phyloP scores from a whole-genome alignment of 345 rosid species.

The Pugionium cornutum region DNA sequence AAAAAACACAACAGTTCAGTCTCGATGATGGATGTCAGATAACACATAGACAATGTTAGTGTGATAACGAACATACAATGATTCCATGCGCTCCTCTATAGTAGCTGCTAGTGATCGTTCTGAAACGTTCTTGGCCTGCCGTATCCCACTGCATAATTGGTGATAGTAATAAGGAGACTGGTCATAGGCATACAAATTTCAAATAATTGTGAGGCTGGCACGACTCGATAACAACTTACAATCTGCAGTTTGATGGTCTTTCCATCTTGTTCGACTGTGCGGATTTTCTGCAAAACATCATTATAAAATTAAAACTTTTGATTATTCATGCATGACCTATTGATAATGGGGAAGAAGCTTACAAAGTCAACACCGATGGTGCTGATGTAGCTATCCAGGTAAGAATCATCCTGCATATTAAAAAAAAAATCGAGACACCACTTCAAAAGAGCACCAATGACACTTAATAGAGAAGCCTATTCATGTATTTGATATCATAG shows the following conservation, averaged over 20 bases:
- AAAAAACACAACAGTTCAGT: slow-evolving; percentile 1
- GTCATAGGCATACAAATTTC: not conserved
- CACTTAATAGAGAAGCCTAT: not conserved
- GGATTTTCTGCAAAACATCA: slow-evolving; percentile 66
- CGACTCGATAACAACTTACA: slow-evolving; percentile 30
- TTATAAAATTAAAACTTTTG: not conserved
- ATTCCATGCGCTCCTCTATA: slow-evolving; percentile 95
- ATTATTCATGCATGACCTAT: not conserved
- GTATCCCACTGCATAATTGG: slow-evolving; percentile 78
- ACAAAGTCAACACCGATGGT: slow-evolving; percentile 94
- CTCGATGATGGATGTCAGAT: slow-evolving; percentile 10
- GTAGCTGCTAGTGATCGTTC: slow-evolving; percentile 91
- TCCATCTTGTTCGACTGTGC: slow-evolving; percentile 91
- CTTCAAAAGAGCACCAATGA: not conserved
- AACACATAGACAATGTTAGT: not conserved
- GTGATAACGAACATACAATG: slow-evolving; percentile 46
- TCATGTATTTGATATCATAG: not conserved
- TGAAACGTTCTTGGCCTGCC: slow-evolving; percentile 90
- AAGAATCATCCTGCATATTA: slow-evolving; percentile 76
- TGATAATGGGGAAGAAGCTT: slow-evolving; percentile 38
- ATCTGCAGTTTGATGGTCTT: slow-evolving; percentile 58
- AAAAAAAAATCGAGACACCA: not conserved
- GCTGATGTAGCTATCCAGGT: slow-evolving; percentile 90
- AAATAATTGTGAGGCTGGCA: not conserved
- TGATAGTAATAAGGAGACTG: slow-evolving; percentile 10